Evolutionary conservation across 2,329 filamentous ascomycete genomes (phyloP).

Genomic region (Ophiostoma sp.): DNA sequence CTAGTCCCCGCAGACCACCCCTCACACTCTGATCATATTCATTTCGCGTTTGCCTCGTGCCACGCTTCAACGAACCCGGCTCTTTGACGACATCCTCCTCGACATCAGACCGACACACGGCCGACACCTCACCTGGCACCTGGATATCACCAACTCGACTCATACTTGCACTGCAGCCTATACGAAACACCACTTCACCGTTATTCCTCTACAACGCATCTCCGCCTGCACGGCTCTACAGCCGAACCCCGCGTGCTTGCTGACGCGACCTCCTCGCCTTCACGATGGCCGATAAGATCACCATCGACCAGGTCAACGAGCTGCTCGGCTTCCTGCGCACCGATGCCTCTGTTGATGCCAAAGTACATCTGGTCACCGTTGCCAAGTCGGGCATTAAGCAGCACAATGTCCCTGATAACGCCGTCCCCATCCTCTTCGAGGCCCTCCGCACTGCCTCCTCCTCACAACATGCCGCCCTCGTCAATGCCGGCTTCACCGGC

Average conservation of each 20-base stretch:
- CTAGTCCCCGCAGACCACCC: conserved; percentile 1
- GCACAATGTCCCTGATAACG: conserved; percentile 74
- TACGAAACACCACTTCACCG: background rate
- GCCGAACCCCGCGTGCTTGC: background rate
- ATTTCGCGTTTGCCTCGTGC: conserved; percentile 10
- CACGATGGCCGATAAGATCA: conserved; percentile 36
- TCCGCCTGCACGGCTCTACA: background rate
- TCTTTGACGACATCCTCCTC: background rate
- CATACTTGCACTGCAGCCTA: background rate
- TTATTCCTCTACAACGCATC: background rate
- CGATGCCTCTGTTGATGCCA: conserved; percentile 56
- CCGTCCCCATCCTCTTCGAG: conserved; percentile 72
- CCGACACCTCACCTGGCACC: background rate
- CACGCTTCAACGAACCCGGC: background rate
- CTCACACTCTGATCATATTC: conserved; percentile 1
- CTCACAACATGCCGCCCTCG: conserved; percentile 70
- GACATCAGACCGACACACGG: background rate
- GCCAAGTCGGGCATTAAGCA: conserved; percentile 90
- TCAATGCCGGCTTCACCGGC: conserved; percentile 79
- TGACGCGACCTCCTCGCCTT: background rate
- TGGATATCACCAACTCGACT: background rate
- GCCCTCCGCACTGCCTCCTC: conserved; percentile 69
- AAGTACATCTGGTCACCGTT: conserved; percentile 60
- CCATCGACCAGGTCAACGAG: conserved; percentile 40
- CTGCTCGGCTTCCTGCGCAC: conserved; percentile 41